Conservation (phyloP, 208 protist species). For the Naegleria fowleri region DNA sequence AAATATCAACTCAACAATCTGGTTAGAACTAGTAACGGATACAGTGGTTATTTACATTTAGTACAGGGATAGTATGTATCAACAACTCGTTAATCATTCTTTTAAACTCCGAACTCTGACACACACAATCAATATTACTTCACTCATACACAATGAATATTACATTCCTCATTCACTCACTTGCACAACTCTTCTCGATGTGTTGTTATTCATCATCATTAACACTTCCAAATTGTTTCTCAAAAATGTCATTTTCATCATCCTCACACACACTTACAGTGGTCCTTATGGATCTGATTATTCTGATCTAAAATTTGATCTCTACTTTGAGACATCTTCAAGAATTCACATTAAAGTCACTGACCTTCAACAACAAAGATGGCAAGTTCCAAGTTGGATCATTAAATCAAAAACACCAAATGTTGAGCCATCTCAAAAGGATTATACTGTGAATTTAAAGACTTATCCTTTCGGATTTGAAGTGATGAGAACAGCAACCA, state of each 20-base stretch:
- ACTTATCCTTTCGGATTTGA: background rate
- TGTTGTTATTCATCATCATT: no score
- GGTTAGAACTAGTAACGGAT: background rate
- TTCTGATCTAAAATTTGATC: background rate
- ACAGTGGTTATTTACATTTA: background rate
- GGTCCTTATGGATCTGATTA: background rate
- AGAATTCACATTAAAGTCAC: background rate
- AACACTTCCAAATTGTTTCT: no score
- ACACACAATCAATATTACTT: no score
- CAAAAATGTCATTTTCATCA: background rate
- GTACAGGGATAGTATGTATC: background rate
- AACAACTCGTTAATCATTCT: no score
- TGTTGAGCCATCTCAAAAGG: background rate
- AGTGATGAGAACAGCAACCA: background rate
- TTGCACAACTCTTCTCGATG: no score
- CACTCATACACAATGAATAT: no score
- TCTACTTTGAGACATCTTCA: background rate
- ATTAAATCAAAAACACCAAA: background rate
- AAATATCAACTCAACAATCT: background rate
- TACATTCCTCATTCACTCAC: no score
- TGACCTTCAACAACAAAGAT: background rate
- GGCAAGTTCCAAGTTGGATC: slow-evolving; percentile 6
- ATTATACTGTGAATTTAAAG: background rate
- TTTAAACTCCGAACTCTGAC: no score
- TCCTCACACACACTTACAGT: background rate